Percentiles rank a stretch among this genome's conserved stretches.
These are phyloP conservation scores for Alternaria triticimaculans DNA, from an alignment of 2,329 filamentous ascomycete genomes.

Conservation along the genomic window DNA sequence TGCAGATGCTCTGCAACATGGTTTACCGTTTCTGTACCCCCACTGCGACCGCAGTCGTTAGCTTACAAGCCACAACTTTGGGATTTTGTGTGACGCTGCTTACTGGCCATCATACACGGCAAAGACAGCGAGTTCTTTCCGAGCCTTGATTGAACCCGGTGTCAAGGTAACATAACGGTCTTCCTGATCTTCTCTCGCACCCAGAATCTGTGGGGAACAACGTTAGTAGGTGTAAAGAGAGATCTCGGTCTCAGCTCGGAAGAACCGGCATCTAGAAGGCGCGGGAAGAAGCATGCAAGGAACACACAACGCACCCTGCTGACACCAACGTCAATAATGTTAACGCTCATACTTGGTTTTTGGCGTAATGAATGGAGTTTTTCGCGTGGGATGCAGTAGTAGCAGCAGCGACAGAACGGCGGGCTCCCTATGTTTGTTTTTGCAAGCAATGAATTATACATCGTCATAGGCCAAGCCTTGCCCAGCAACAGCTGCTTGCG, in stretches of 20 bases:
- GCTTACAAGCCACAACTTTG: not conserved
- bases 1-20: slow-evolving; percentile 25
- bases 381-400: not conserved
- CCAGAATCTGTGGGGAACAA: slow-evolving; percentile 24
- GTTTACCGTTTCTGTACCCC: slow-evolving; percentile 26
- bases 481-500: slow-evolving; percentile 10
- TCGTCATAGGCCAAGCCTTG: slow-evolving; percentile 20
- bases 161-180: slow-evolving; percentile 27
- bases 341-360: slow-evolving; percentile 14
- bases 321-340: slow-evolving; percentile 25
- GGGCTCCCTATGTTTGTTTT: slow-evolving; percentile 1
- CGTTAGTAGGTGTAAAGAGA: slow-evolving; percentile 17
- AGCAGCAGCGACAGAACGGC: not conserved
- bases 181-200: slow-evolving; percentile 30
- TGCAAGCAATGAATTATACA: not conserved
- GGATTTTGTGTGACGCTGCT: not conserved
- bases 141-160: slow-evolving; percentile 25
- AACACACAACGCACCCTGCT: slow-evolving; percentile 17
- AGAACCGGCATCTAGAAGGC: not conserved
- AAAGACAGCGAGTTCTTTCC: slow-evolving; percentile 32
- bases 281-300: slow-evolving; percentile 1
- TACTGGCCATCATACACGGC: slow-evolving; percentile 37
- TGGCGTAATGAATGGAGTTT: not conserved
- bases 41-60: slow-evolving; percentile 18
- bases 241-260: slow-evolving; percentile 2